A percentile compares a stretch with the other conserved stretches of the same genome.
Evolutionary conservation across 129 eudicot genomes (phyloP).

Genomic region (Saposhnikovia divaricata): DNA sequence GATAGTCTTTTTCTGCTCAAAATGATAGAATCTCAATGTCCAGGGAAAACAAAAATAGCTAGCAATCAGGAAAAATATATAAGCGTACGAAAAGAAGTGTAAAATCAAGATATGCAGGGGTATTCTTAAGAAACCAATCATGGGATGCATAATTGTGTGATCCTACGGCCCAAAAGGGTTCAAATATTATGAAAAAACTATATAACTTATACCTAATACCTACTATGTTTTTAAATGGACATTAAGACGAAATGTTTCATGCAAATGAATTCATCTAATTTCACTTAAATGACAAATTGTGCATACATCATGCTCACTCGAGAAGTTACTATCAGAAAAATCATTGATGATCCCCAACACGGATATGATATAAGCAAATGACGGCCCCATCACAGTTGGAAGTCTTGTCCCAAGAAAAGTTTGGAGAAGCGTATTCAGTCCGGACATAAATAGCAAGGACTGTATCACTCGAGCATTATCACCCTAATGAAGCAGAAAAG

Average conservation of each 20-base stretch:
- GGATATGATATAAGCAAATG: slow-evolving; percentile 70
- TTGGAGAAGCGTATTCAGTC: slow-evolving; percentile 84
- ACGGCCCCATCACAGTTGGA: slow-evolving; percentile 98
- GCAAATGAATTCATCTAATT: background rate
- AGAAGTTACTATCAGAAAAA: slow-evolving; percentile 36
- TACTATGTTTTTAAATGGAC: background rate
- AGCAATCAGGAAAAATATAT: background rate
- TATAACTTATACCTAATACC: background rate
- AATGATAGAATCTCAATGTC: background rate
- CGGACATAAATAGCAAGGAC: slow-evolving; percentile 73
- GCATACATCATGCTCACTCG: slow-evolving; percentile 59
- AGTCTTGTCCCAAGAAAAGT: slow-evolving; percentile 80
- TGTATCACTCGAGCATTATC: slow-evolving; percentile 94
- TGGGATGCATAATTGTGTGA: background rate
- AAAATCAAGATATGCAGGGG: background rate
- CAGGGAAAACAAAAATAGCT: background rate
- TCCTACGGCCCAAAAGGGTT: background rate
- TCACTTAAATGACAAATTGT: background rate
- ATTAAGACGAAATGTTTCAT: background rate
- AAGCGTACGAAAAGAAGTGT: background rate
- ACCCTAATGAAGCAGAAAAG: slow-evolving; percentile 40
- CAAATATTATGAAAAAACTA: background rate
- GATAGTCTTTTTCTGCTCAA: background rate
- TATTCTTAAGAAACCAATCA: background rate
- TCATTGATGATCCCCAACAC: slow-evolving; percentile 61